phyloP scores from a whole-genome alignment of 768 basidiomycete genomes.

The Pulveroboletus sp. region DNA sequence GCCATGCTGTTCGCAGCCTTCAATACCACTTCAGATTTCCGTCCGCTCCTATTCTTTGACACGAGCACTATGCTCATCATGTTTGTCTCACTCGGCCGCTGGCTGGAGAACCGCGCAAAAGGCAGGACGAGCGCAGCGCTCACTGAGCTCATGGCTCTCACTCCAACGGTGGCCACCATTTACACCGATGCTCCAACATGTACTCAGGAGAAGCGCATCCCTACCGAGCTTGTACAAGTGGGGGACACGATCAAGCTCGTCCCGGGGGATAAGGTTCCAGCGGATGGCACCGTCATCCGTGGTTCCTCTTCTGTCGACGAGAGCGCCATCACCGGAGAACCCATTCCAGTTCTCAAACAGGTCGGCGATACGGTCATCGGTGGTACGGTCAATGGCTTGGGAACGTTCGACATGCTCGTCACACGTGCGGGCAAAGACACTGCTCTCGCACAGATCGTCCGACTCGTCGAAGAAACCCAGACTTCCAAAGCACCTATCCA shows the following conservation, averaged over 20 bases:
- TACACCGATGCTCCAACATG: slow-evolving; percentile 83
- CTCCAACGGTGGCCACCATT: slow-evolving; percentile 93
- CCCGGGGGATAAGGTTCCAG: slow-evolving; percentile 94
- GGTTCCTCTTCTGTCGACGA: slow-evolving; percentile 92
- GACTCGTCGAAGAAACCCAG: slow-evolving; percentile 96
- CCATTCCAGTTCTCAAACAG: slow-evolving; percentile 81
- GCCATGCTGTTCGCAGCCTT: slow-evolving; percentile 63
- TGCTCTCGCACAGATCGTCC: slow-evolving; percentile 92
- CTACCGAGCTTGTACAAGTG: slow-evolving; percentile 92
- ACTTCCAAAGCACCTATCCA: slow-evolving; percentile 98
- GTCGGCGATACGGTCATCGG: slow-evolving; percentile 86
- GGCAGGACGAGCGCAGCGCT: slow-evolving; percentile 95
- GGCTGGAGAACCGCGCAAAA: slow-evolving; percentile 94
- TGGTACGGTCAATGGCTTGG: slow-evolving; percentile 93
- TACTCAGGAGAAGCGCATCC: slow-evolving; percentile 82
- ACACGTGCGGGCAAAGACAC: slow-evolving; percentile 96
- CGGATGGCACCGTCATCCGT: slow-evolving; percentile 85
- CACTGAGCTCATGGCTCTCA: slow-evolving; percentile 92
- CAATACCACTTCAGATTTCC: slow-evolving; percentile 61
- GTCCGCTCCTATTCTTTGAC: slow-evolving; percentile 93
- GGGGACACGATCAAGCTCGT: slow-evolving; percentile 92
- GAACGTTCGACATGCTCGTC: slow-evolving; percentile 96
- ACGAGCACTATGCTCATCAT: slow-evolving; percentile 98
- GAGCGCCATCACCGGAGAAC: slow-evolving; percentile 95
- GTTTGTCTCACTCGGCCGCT: slow-evolving; percentile 94